Evolutionary conservation across 768 basidiomycete genomes (phyloP), one percentile per base, ranked within the genome.

Genomic region (Pholiota microspora): DNA sequence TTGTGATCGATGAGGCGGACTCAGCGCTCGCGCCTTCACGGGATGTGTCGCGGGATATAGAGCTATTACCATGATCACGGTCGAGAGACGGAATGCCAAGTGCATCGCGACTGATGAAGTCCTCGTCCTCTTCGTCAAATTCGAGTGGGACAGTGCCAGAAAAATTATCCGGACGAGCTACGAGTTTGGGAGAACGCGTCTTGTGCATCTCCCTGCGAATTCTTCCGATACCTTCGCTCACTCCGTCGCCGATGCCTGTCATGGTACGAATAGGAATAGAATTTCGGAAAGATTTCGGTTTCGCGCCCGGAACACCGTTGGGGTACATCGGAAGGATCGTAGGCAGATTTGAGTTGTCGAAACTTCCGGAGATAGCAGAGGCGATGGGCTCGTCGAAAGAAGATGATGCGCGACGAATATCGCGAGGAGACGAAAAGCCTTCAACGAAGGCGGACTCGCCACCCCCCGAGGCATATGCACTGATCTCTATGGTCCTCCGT

Each of bases 361-460:
- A 74, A 8, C 79, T 80, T 1, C 80, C 83, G 0, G 82, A 65
- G 54, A 95, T 80, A 0, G 93, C 92, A 0, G 79, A 84, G 0
- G 87, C 84, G 23, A 94, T 75, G 0, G 90, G 89, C 60, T 88
- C 89, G 64, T 93, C 89, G 56, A 93, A 88, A 0, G 88, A 85
- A 0, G 84, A 78, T 0, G 82, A 74, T 0, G 67, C 67, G 10
- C 73, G 75, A 12, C 73, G 72, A 8, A 72, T 66, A n/a, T 78
- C 77, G 13, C 70, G 75, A 2, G 77, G 70, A 13, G 63, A 55
- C 0, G 71, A 59, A 13, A 77, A 70, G 5, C 77, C 82, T 51
- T 84, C 79, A 2, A 86, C 73, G 55, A 86, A 86, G 0, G 76
- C 80, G 27, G 56, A 60, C 10, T 61, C 59, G 15, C 56, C 53